Evolutionary conservation across 2,329 filamentous ascomycete genomes (phyloP), one percentile per base, ranked within the genome.

Genomic region (Fusarium nelsonii): DNA sequence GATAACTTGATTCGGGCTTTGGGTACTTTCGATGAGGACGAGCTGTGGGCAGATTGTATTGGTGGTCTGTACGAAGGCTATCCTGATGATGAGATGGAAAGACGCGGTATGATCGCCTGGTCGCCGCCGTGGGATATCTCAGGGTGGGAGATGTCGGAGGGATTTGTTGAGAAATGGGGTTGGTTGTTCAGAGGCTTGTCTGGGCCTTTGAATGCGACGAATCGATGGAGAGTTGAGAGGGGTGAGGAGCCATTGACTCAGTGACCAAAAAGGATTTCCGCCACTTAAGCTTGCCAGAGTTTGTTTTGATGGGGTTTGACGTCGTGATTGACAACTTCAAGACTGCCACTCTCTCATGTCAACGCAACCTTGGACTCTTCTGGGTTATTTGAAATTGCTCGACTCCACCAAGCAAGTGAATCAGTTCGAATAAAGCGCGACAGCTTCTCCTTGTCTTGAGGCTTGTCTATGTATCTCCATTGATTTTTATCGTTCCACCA

Each of bases 11-110:
- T 64, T 20, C 37, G n/a, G 11, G 62, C 62, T 4, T 7, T 32
- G 4, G 62, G 62, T 0, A 49, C 46, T 0, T 83, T 81, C 36
- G 80, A 84, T 58, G 80, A 82, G 34, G 80, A 82, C 55, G 81
- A 80, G 14, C 73, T 84, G 14, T 83, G 81, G 78, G 72, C 75
- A 12, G 82, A 84, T 72, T 76, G 75, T 37, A 75, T 81, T 54
- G 81, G 81, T 4, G 81, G 80, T 1, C 65, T 84, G 20, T 84
- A 75, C 65, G 80, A 84, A 64, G 81, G 81, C 8, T 82, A 81
- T 61, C 80, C 80, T 2, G 79, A 81, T 50, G 76, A 80, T 36
- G 81, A 83, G 68, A 62, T 83, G 37, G 75, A 79, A 70, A 72
- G 74, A 33, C 75, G 78, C 16, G 81, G 81, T 28, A 72, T 83